Evolutionary conservation across 2,329 filamentous ascomycete species (phyloP).

Genomic region (Periconia digitata): DNA sequence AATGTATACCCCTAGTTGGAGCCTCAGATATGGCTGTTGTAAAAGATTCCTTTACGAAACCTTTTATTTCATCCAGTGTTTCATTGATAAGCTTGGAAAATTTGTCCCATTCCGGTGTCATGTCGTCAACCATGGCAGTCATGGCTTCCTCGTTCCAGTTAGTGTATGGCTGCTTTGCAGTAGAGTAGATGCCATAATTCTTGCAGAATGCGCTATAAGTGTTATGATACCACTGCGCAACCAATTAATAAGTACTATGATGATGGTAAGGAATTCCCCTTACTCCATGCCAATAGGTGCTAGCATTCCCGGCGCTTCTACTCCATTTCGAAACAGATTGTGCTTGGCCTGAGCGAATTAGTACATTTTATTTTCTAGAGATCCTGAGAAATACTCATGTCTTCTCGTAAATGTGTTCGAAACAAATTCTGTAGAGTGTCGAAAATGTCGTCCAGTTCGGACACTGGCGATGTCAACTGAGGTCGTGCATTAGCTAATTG

Average conservation of each 20-base stretch:
- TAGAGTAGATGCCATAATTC: conserved; percentile 44
- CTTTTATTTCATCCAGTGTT: conserved; percentile 10
- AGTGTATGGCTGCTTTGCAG: conserved; percentile 20
- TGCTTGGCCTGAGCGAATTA: conserved; percentile 6
- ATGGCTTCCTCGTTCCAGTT: conserved; percentile 54
- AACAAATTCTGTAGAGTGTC: conserved; percentile 11
- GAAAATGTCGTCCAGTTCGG: conserved; percentile 12
- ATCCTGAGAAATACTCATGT: conserved; percentile 13
- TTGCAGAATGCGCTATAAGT: conserved; percentile 49
- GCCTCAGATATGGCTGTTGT: conserved; percentile 5
- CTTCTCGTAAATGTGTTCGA: conserved; percentile 6
- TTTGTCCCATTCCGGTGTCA: conserved; percentile 37
- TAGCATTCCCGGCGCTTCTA: conserved; percentile 27
- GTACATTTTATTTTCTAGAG: conserved; percentile 3
- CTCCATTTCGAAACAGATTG: conserved; percentile 29
- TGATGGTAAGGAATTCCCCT: conserved; percentile 30
- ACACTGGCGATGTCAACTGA: conserved; percentile 21
- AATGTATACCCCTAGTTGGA: background rate
- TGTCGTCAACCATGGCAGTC: conserved; percentile 36
- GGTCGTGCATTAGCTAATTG: conserved; percentile 9
- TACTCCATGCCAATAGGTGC: conserved; percentile 39
- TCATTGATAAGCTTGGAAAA: conserved; percentile 17
- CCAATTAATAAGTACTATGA: background rate
- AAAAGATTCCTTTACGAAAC: conserved; percentile 11
- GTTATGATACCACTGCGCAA: conserved; percentile 17